Percentiles rank a stretch among this genome's conserved stretches.
Evolutionary conservation across 1,284 basidiomycete genomes (phyloP).

Genomic region (Ceratobasidium sp.): DNA sequence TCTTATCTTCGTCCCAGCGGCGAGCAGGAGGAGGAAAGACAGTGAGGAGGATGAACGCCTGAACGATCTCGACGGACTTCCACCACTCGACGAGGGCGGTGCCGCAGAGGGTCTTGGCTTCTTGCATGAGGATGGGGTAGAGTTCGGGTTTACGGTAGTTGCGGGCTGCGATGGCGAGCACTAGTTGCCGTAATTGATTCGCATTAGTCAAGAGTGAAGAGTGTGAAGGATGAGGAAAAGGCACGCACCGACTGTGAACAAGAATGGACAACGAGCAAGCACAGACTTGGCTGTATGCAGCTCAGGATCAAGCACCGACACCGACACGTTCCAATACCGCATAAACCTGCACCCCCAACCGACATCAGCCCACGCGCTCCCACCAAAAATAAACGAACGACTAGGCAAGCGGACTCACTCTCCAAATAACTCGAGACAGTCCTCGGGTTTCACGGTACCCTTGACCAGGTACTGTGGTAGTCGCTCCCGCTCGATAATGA

Average conservation of each 20-base stretch:
- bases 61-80: constrained; percentile 83
- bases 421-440: constrained; percentile 85
- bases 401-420: no score
- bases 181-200: constrained; percentile 61
- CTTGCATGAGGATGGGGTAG: constrained; percentile 88
- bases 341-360: constrained; percentile 70
- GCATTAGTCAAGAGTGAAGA: not conserved
- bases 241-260: constrained; percentile 83
- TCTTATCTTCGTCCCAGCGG: constrained; percentile 85
- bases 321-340: constrained; percentile 78
- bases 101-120: constrained; percentile 83
- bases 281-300: constrained; percentile 80
- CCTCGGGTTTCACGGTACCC: constrained; percentile 81
- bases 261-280: constrained; percentile 81
- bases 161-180: constrained; percentile 82
- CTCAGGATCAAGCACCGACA: constrained; percentile 78
- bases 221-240: not conserved
- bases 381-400: constrained; percentile 47
- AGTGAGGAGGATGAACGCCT: constrained; percentile 80
- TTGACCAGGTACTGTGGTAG: constrained; percentile 87
- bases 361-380: constrained; percentile 50
- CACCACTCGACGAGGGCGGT: constrained; percentile 83
- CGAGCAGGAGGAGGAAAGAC: constrained; percentile 82
- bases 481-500: constrained; percentile 81
- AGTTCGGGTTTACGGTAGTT: constrained; percentile 81